Conservation (phyloP, 768 basidiomycete species). For the Amylocystis lapponica region DNA sequence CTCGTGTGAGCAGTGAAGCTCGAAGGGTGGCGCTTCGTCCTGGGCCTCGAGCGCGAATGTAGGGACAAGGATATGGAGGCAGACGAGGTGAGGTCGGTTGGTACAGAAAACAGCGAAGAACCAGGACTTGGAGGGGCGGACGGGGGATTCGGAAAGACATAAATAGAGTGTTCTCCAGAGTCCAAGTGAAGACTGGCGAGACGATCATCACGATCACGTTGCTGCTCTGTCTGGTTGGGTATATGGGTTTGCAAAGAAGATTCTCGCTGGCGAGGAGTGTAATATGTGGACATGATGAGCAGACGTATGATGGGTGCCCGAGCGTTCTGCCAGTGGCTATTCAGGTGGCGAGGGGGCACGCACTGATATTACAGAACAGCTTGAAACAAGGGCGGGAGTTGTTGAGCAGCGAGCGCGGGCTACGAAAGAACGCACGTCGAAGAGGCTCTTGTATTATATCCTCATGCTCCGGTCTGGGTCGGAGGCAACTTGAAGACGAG, state of each 20-base stretch:
- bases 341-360: too few species aligned
- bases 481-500: too few species aligned
- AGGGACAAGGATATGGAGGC: neutral
- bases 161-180: constrained; percentile 15
- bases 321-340: too few species aligned
- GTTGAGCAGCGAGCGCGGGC: too few species aligned
- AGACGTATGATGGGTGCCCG: too few species aligned
- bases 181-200: neutral
- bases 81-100: constrained; percentile 10
- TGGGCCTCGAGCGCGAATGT: constrained; percentile 1
- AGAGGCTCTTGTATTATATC: too few species aligned
- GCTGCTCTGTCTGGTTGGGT: neutral
- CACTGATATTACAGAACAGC: too few species aligned
- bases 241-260: neutral
- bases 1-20: constrained; percentile 2
- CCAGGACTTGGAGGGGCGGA: constrained; percentile 19
- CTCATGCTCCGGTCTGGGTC: too few species aligned
- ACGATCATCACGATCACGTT: neutral
- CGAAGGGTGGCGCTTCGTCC: neutral
- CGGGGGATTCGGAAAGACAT: constrained; percentile 22
- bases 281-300: constrained; percentile 19
- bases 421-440: too few species aligned
- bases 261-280: constrained; percentile 6
- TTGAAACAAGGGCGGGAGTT: too few species aligned
- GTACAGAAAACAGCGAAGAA: constrained; percentile 16